phyloP scores from a whole-genome alignment of 208 protist species.

The Crithidia bombi region DNA sequence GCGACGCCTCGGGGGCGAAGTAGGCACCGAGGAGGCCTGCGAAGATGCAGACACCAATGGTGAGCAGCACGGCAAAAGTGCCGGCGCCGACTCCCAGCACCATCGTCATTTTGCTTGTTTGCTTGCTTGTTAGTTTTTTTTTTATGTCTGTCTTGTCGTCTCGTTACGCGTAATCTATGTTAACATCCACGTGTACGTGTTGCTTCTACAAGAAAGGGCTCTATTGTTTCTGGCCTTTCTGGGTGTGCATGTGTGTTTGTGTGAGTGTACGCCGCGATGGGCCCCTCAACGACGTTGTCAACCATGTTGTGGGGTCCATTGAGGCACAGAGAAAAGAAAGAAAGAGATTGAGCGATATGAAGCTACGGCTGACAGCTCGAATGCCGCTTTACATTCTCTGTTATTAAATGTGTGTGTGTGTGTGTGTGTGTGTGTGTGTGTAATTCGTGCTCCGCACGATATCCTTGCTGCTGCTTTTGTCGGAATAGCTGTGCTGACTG shows the following conservation, averaged over 20 bases:
- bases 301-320: neutral
- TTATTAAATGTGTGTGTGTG: neutral
- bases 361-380: neutral
- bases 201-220: neutral
- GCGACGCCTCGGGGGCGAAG: constrained; percentile 40
- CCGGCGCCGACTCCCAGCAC: constrained; percentile 75
- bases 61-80: constrained; percentile 75
- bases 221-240: neutral
- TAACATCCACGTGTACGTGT: neutral
- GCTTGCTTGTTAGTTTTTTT: neutral
- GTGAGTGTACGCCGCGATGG: neutral
- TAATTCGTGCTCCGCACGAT: too few relatives aligned
- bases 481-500: neutral
- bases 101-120: constrained; percentile 43
- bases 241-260: neutral
- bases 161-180: neutral
- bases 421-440: neutral
- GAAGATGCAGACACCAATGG: constrained; percentile 55
- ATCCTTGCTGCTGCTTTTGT: too few relatives aligned
- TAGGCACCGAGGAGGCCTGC: constrained; percentile 54
- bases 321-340: neutral
- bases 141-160: neutral
- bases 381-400: too few relatives aligned
- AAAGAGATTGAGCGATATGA: neutral
- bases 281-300: neutral